phyloP scores from a whole-genome alignment of 106 monocot species.

The Iris macrosiphon region DNA sequence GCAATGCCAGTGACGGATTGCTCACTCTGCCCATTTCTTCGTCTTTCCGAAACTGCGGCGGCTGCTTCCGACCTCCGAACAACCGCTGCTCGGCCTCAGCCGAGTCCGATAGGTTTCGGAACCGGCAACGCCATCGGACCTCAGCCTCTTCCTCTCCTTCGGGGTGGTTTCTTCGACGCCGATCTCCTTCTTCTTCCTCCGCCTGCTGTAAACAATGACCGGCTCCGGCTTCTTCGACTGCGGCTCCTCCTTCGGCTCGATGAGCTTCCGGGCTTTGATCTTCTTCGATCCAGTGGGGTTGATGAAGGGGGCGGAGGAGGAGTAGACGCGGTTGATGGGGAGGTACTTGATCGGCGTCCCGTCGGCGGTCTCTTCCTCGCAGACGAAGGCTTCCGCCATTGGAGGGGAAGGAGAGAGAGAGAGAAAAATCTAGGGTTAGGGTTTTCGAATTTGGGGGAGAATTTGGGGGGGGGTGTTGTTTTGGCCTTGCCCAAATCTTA shows the following conservation, averaged over 20 bases:
- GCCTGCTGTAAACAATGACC: slow-evolving; percentile 39
- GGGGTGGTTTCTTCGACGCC: background rate
- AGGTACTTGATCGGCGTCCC: slow-evolving; percentile 41
- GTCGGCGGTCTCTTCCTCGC: slow-evolving; percentile 58
- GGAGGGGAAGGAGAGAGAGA: background rate
- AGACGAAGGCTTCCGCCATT: slow-evolving; percentile 31
- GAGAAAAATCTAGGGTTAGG: slow-evolving; percentile 12
- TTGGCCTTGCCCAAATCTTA: no score
- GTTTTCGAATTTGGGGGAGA: slow-evolving; percentile 5
- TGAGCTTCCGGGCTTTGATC: slow-evolving; percentile 44
- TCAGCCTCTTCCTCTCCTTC: no score
- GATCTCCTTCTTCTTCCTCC: slow-evolving; percentile 25
- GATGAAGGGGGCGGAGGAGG: slow-evolving; percentile 55
- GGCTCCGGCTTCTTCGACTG: slow-evolving; percentile 15
- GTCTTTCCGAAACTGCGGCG: no score
- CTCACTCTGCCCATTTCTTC: no score
- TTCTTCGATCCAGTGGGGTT: slow-evolving; percentile 46
- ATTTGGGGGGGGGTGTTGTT: no score
- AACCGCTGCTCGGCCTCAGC: no score
- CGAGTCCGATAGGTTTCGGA: no score
- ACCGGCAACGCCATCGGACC: no score
- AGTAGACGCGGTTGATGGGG: slow-evolving; percentile 58
- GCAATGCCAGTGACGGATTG: no score
- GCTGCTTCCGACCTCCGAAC: no score
- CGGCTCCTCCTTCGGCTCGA: slow-evolving; percentile 12